Base-by-base conservation (phyloP, 2,329 filamentous ascomycete genomes). In the Trichoderma guizhouense region DNA sequence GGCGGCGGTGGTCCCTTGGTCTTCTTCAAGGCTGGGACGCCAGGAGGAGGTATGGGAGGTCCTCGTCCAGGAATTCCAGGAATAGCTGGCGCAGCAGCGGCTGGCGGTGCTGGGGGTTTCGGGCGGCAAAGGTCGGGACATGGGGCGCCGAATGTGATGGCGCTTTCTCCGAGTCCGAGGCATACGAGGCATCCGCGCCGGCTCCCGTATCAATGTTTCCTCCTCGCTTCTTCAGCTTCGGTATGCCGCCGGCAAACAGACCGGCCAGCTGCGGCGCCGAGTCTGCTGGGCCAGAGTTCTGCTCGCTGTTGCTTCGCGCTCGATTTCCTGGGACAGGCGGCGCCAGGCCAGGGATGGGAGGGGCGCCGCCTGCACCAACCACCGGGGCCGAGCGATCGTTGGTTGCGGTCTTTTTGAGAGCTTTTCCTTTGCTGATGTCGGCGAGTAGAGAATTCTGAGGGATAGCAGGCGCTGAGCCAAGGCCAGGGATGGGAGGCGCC, bases 201-300 rank as follows among this genome's bases (percentile, higher is more conserved):
- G 82, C 82, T 71, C 86, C 93, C 1, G 93, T 95, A 81, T 94
- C 88, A 72, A 95, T 85, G 51, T 92, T 92, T 62, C 93, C 95
- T 71, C 94, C 92, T 3, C 91, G 88, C 84, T 97, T 98, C 81
- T 93, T 93, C 78, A 99, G 81, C 83, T 98, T 98, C 3, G 96
- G 96, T 89, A 98, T 98, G 47, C 95, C 96, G 43, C 94, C 95
- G 1, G 93, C 94, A 79, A 99, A 97, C 30, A 99, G 82, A 1
- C 96, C 96, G 34, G 86, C 95, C 12, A 98, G 82, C 79, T 98
- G 95, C 12, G 94, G 94, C 62, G 93, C 89, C 24, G 89, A 82
- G 26, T 91, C 88, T 75, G 86, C 82, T 2, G 82, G 82, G 24
- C 79, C 82, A 60, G 86, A 85, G 24, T 86, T 86, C 67, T 89